These are phyloP conservation scores for Botryotinia narcissicola DNA, from an alignment of 2,329 filamentous ascomycete species.

Conservation along the genomic window DNA sequence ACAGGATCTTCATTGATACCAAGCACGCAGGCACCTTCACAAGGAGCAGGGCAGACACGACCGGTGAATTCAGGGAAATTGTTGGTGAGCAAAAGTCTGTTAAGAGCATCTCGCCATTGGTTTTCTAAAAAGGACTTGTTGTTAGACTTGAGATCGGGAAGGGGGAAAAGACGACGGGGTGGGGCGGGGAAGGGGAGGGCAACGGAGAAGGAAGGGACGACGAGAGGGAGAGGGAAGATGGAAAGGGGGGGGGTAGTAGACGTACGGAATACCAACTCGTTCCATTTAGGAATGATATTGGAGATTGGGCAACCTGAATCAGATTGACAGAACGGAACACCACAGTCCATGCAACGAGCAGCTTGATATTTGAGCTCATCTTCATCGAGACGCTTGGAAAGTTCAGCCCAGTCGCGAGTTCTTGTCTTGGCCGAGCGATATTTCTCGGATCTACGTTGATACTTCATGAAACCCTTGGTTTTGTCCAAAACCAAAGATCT, in stretches of 20 bases:
- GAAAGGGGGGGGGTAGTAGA: not conserved
- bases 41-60: slow-evolving; percentile 93
- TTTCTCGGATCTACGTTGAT: slow-evolving; percentile 87
- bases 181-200: rapidly evolving
- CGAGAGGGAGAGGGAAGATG: not conserved
- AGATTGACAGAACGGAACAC: slow-evolving; percentile 96
- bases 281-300: slow-evolving; percentile 98
- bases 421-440: slow-evolving; percentile 82
- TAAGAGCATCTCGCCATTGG: slow-evolving; percentile 88
- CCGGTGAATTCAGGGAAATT: slow-evolving; percentile 99
- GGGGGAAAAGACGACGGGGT: not conserved
- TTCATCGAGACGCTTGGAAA: slow-evolving; percentile 82
- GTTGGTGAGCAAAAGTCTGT: slow-evolving; percentile 91
- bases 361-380: slow-evolving; percentile 97
- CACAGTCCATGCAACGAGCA: slow-evolving; percentile 97
- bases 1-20: slow-evolving; percentile 97
- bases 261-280: slow-evolving; percentile 68
- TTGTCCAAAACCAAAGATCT: slow-evolving; percentile 93
- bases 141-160: not conserved
- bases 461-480: slow-evolving; percentile 97
- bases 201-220: not conserved
- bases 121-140: slow-evolving; percentile 37
- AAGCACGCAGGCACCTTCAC: slow-evolving; percentile 91
- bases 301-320: slow-evolving; percentile 94
- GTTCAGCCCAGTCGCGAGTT: slow-evolving; percentile 90